Conservation (phyloP, 2,329 filamentous ascomycete species). For the Diaporthe batatas region DNA sequence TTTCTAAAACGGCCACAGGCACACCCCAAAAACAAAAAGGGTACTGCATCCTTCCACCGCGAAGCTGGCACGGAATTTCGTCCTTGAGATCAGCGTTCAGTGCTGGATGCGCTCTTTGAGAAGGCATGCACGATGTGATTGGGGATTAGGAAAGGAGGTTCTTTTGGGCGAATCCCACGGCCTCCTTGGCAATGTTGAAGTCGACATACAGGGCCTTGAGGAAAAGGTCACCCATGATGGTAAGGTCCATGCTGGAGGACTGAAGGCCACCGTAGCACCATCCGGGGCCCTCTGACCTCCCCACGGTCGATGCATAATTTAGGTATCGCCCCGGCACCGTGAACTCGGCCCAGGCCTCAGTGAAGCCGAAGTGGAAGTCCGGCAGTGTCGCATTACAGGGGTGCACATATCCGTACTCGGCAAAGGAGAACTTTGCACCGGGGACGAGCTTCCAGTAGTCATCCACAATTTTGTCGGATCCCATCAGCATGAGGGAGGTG, state of each 20-base stretch:
- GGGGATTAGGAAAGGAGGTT: conserved; percentile 46
- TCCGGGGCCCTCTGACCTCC: conserved; percentile 54
- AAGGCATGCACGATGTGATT: conserved; percentile 11
- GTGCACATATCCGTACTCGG: conserved; percentile 64
- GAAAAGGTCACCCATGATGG: conserved; percentile 83
- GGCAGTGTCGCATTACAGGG: conserved; percentile 66
- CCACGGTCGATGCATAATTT: conserved; percentile 61
- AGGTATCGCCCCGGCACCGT: conserved; percentile 65
- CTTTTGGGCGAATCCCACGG: conserved; percentile 63
- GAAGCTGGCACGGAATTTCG: neutral
- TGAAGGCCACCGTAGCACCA: conserved; percentile 84
- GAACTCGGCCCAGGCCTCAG: conserved; percentile 57
- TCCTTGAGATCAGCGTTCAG: neutral
- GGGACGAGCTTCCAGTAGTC: conserved; percentile 71
- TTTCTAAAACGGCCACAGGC: neutral
- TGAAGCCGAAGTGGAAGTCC: conserved; percentile 64
- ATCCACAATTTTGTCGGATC: conserved; percentile 67
- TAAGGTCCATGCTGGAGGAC: conserved; percentile 61
- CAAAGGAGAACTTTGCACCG: conserved; percentile 62
- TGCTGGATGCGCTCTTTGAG: neutral
- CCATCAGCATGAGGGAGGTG: conserved; percentile 72
- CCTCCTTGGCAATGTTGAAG: conserved; percentile 69
- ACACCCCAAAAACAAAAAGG: neutral
- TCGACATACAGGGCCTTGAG: conserved; percentile 83
- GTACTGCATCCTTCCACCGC: too few relatives aligned